phyloP scores from a whole-genome alignment of 768 basidiomycete species.

The Boletus vinaceobasis region DNA sequence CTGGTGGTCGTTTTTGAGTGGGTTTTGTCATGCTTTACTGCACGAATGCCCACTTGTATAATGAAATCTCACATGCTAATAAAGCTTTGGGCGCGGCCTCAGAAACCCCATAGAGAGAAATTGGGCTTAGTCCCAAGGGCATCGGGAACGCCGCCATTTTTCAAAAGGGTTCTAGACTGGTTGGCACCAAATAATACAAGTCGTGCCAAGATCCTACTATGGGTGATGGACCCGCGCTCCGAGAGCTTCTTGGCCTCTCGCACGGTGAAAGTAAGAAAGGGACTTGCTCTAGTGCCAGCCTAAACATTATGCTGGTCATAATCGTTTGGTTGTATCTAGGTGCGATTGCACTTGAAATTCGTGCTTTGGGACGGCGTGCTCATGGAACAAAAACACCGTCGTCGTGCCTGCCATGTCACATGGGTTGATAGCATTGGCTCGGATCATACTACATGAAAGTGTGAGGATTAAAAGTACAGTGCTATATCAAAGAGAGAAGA shows the following conservation, averaged over 20 bases:
- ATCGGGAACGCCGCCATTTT: not conserved
- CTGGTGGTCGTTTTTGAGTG: not conserved
- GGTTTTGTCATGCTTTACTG: not conserved
- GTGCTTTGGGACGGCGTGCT: not conserved
- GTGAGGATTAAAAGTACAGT: conserved; percentile 9
- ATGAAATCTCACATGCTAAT: conserved; percentile 2
- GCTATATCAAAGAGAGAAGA: conserved; percentile 7
- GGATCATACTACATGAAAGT: conserved; percentile 2
- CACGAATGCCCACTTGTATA: not conserved
- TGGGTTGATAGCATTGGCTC: not conserved
- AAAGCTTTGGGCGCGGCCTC: not conserved
- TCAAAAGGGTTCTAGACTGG: not conserved
- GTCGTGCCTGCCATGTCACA: not conserved
- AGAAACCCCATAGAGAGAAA: conserved; percentile 6
- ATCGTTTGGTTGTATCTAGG: not conserved
- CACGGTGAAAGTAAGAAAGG: not conserved
- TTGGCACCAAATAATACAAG: not conserved
- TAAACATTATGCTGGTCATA: not conserved
- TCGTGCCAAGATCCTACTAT: no score
- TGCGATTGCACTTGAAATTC: not conserved
- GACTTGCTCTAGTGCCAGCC: not conserved
- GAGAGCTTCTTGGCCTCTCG: not conserved
- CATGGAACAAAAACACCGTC: not conserved
- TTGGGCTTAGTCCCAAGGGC: not conserved
- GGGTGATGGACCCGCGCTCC: not conserved